These are phyloP conservation scores for Clonostachys chloroleuca DNA, from an alignment of 2,329 filamentous ascomycete species.

Conservation along the genomic window DNA sequence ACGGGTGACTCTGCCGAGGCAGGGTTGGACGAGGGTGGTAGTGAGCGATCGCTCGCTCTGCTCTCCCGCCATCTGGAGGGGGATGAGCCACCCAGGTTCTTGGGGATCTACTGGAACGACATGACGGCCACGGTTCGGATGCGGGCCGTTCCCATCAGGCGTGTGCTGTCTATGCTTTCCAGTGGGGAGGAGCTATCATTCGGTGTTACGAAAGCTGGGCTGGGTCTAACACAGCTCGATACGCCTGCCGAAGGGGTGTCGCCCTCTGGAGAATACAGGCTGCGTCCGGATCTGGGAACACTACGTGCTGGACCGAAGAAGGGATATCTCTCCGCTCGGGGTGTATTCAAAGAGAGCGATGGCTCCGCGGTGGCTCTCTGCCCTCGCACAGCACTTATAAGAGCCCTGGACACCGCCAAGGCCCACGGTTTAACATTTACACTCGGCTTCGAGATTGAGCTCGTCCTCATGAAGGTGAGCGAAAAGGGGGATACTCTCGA, in stretches of 20 bases:
- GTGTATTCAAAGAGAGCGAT: conserved; percentile 57
- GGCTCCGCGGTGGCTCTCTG: conserved; percentile 50
- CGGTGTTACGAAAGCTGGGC: conserved; percentile 58
- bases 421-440: conserved; percentile 52
- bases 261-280: conserved; percentile 59
- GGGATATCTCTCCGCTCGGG: conserved; percentile 62
- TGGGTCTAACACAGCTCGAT: conserved; percentile 68
- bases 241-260: conserved; percentile 43
- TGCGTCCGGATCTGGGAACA: conserved; percentile 62
- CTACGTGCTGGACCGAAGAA: conserved; percentile 54
- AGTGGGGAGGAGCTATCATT: conserved; percentile 41
- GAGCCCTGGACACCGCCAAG: conserved; percentile 45
- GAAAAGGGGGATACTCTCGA: conserved; percentile 21
- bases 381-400: conserved; percentile 59
- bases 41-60: not conserved
- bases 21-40: not conserved
- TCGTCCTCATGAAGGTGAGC: conserved; percentile 59
- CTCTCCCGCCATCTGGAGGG: conserved; percentile 27
- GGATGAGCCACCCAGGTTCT: conserved; percentile 53
- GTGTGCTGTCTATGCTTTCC: conserved; percentile 42
- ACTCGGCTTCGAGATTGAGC: conserved; percentile 79
- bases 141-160: conserved; percentile 62
- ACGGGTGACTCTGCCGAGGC: not conserved
- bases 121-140: conserved; percentile 66
- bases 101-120: conserved; percentile 76